Percentiles rank a stretch among this genome's conserved stretches.
These are phyloP conservation scores for Sugiyamaella smithiae DNA, from an alignment of 805 yeast genomes.

Conservation along the genomic window DNA sequence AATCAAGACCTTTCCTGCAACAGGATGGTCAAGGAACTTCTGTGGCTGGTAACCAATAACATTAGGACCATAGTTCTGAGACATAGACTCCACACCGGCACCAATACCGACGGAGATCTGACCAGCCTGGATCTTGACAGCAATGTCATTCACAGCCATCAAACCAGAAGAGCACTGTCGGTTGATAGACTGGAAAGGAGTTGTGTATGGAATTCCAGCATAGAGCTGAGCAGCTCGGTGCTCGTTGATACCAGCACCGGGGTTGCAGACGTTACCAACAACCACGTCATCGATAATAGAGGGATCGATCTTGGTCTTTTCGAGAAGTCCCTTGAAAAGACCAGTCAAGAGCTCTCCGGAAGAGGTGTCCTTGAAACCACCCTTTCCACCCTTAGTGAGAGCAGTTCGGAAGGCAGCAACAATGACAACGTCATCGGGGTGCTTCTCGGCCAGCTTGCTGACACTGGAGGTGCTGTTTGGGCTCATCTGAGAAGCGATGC, in stretches of 20 bases:
- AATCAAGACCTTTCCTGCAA: constrained; percentile 70
- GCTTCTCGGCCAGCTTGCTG: constrained; percentile 47
- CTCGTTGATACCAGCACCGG: constrained; percentile 93
- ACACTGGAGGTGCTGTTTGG: constrained; percentile 34
- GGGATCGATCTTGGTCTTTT: constrained; percentile 49
- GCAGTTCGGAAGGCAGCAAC: constrained; percentile 92
- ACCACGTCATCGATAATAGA: constrained; percentile 75
- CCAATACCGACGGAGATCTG: constrained; percentile 91
- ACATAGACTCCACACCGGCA: constrained; percentile 92
- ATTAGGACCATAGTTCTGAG: constrained; percentile 80
- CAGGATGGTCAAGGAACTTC: constrained; percentile 40
- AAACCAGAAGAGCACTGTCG: constrained; percentile 95
- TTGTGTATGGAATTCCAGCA: constrained; percentile 81
- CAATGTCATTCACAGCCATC: constrained; percentile 85
- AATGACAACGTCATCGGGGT: constrained; percentile 86
- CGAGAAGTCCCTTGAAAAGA: constrained; percentile 61
- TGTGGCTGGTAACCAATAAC: constrained; percentile 63
- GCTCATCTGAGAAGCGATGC: constrained; percentile 32
- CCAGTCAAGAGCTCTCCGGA: constrained; percentile 74
- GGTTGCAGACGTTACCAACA: constrained; percentile 87
- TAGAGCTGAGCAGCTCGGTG: constrained; percentile 89
- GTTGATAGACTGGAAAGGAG: constrained; percentile 80
- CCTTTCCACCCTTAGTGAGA: constrained; percentile 81
- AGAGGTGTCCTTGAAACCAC: constrained; percentile 76
- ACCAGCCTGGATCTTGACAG: constrained; percentile 81